Conservation (phyloP, 1,284 basidiomycete genomes). For the Erythrobasidium hasegawianum region DNA sequence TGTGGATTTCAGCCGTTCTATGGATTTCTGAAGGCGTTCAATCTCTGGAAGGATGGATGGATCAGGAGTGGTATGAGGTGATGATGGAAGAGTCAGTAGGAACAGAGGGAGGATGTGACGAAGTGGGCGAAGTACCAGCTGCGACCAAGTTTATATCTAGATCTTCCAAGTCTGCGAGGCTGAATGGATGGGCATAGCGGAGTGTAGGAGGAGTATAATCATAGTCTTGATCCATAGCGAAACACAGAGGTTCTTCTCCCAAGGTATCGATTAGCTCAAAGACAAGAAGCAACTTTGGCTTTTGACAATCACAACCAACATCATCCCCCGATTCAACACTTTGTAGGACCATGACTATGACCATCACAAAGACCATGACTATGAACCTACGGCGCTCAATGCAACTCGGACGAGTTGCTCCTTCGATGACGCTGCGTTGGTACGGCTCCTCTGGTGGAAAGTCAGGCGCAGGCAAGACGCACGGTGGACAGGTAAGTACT, state of each 20-base stretch:
- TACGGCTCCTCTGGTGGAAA: too few relatives aligned
- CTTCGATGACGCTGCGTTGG: too few relatives aligned
- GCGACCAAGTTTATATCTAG: constrained; percentile 17
- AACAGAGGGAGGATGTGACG: background rate
- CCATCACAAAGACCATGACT: too few relatives aligned
- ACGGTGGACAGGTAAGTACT: constrained; percentile 3
- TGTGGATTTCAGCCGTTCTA: constrained; percentile 22
- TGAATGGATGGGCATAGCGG: constrained; percentile 24
- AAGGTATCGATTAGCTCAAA: too few relatives aligned
- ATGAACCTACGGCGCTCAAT: too few relatives aligned
- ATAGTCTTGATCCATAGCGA: too few relatives aligned
- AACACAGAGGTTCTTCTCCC: too few relatives aligned
- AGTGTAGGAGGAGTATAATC: background rate
- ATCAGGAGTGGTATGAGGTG: background rate
- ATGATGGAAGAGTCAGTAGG: background rate
- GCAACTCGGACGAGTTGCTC: too few relatives aligned
- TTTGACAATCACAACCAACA: too few relatives aligned
- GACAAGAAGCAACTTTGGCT: too few relatives aligned
- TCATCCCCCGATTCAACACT: too few relatives aligned
- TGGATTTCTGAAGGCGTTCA: constrained; percentile 24
- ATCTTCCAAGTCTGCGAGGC: constrained; percentile 16
- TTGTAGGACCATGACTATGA: too few relatives aligned
- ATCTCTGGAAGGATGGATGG: constrained; percentile 26
- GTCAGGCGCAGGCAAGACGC: background rate
- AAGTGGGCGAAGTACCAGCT: constrained; percentile 7